Base-by-base conservation (phyloP, 1,139 yeast genomes). In the Meyerozyma smithsonii region DNA sequence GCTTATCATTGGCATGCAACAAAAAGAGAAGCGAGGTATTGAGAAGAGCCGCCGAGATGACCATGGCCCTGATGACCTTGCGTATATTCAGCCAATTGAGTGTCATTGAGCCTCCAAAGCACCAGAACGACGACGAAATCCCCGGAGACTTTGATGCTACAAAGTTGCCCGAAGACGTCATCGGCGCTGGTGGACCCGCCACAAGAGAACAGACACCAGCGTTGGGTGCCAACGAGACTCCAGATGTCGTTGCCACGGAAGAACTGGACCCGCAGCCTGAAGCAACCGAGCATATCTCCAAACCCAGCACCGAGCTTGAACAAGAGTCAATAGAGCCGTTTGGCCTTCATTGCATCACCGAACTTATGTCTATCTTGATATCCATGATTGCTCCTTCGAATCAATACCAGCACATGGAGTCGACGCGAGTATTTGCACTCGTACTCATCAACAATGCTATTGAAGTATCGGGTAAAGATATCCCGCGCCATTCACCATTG, bases 1-100 rank as follows among this genome's bases (percentile, higher is more conserved):
- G 96, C 44, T 73, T 94, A 55, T 83, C 95, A 11, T 75, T 94
- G 61, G 96, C 97, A 1, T 88, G 96, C 56, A 95, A 92, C 58
- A 87, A 89, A 64, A 78, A 90, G 56, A 76, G 97, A 58, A 84
- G 95, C 46, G 97, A 92, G 51, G 87, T 90, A 11, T 72, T 94
- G 43, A 72, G 98, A 54, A 77, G 84, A 45, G 85, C 95, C 1
- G 97, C 97, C 0, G 97, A 92, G 54, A 78, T 85, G 70, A 79
- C 96, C 0, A 78, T 90, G 75, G 69, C 76, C 30, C 69, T 81
- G 5, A 80, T 89, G 39, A 81, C 92, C 1, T 74, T 81, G 33
- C 72, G 79, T 39, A 74, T 90, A 8, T 92, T 90, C 58, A 62
- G 71, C 23, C 79, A 79, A 46, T 63, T 89, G 39, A 71, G 71